Evolutionary conservation across 2,329 filamentous ascomycete genomes (phyloP).

Genomic region (Aaosphaeria arxii): DNA sequence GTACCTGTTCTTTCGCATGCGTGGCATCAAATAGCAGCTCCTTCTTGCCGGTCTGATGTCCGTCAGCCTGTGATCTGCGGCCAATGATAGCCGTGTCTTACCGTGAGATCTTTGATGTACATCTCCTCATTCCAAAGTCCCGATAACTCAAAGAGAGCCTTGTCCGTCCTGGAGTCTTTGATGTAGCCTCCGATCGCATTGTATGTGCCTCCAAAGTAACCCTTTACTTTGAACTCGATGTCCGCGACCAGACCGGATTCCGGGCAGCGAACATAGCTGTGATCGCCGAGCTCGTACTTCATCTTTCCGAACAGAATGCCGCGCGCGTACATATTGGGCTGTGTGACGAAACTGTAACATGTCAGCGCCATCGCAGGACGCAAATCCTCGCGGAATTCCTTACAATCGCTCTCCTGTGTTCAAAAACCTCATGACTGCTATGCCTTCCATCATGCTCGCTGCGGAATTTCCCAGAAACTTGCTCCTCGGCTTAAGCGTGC

Average conservation of each 20-base stretch:
- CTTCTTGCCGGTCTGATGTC: slow-evolving; percentile 74
- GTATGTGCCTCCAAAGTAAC: slow-evolving; percentile 94
- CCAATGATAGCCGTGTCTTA: slow-evolving; percentile 40
- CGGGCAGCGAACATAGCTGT: slow-evolving; percentile 88
- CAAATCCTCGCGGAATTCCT: slow-evolving; percentile 23
- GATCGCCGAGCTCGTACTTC: slow-evolving; percentile 98
- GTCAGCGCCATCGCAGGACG: slow-evolving; percentile 6
- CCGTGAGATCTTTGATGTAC: slow-evolving; percentile 79
- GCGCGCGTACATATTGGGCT: slow-evolving; percentile 98
- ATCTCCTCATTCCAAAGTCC: slow-evolving; percentile 95
- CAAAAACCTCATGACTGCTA: slow-evolving; percentile 77
- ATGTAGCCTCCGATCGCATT: slow-evolving; percentile 93
- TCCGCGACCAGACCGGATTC: slow-evolving; percentile 84
- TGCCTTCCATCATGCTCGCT: slow-evolving; percentile 96
- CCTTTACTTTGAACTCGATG: slow-evolving; percentile 97
- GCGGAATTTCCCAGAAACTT: slow-evolving; percentile 96
- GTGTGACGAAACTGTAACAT: slow-evolving; percentile 72
- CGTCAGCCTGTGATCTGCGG: not conserved
- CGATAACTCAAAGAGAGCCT: slow-evolving; percentile 82
- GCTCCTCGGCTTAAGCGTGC: slow-evolving; percentile 89
- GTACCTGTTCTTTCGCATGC: slow-evolving; percentile 71
- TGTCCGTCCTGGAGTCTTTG: slow-evolving; percentile 82
- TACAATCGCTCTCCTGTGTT: slow-evolving; percentile 92
- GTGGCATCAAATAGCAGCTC: slow-evolving; percentile 86
- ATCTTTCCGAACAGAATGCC: slow-evolving; percentile 98